Base-by-base conservation (phyloP, 2,329 filamentous ascomycete species). In the Daldinia eschscholtzii region DNA sequence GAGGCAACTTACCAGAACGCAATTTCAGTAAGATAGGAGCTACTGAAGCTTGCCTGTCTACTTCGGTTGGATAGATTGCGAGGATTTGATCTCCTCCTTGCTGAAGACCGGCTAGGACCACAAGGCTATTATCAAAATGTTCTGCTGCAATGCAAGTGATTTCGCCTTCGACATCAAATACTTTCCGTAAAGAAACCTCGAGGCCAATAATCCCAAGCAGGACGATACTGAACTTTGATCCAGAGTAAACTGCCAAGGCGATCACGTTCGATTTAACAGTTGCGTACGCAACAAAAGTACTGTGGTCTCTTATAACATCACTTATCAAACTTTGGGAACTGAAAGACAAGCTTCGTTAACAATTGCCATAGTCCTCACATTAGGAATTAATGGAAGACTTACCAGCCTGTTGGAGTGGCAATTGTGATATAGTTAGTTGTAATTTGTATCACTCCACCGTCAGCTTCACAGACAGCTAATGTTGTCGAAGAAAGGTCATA, bases 401-500 rank as follows among this genome's bases (percentile, higher is more conserved):
- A 83, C 84, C 78, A 81, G 65, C 79, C 76, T 4, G 72, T 71
- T 3, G 76, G 69, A 2, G 75, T 78, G 15, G 82, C 70, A 48
- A 87, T 72, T 6, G 82, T 83, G 2, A 86, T 77, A 18, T 74
- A 80, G 33, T 76, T 78, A 60, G 87, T 84, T 0, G 88, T 90
- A 3, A 90, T 80, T 72, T 91, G 89, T 2, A 88, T 76, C 4
- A 86, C 80, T 1, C 75, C 76, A 1, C 79, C 78, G 2, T 79
- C 75, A 4, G 77, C 72, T 10, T 80, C 73, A 35, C 81, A 79
- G 2, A 77, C 75, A 12, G 82, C 81, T 28, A 91, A 78, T 0
- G 89, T 91, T 50, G 84, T 81, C 3, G 83, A 85, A 1, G 78
- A 78, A 15, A 86, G 76, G 72, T 91, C 88, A 65, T 89, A 87